These are phyloP conservation scores for Saturnispora ahearnii DNA, from an alignment of 805 yeast species.

Conservation along the genomic window DNA sequence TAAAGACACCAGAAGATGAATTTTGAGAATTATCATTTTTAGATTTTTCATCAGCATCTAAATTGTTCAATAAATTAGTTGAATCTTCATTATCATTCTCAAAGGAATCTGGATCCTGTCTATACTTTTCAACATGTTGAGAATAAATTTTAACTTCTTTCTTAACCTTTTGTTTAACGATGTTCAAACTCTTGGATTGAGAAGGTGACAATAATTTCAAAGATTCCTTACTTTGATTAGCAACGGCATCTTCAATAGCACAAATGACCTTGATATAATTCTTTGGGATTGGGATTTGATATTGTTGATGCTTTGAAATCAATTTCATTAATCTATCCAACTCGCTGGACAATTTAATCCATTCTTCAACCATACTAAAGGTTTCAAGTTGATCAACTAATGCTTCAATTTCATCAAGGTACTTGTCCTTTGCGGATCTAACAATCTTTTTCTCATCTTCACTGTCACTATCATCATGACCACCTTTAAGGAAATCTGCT, in stretches of 20 bases:
- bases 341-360: slow-evolving; percentile 66
- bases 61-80: not conserved
- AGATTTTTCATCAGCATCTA: slow-evolving; percentile 4
- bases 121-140: slow-evolving; percentile 47
- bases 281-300: slow-evolving; percentile 64
- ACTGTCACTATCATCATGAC: slow-evolving; percentile 28
- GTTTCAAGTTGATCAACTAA: slow-evolving; percentile 59
- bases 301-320: slow-evolving; percentile 64
- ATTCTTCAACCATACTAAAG: slow-evolving; percentile 62
- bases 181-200: slow-evolving; percentile 79
- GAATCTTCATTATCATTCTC: slow-evolving; percentile 24
- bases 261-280: slow-evolving; percentile 60
- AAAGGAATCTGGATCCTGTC: slow-evolving; percentile 66
- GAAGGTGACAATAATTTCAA: slow-evolving; percentile 68
- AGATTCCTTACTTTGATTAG: slow-evolving; percentile 38
- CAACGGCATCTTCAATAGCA: slow-evolving; percentile 61
- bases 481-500: slow-evolving; percentile 32
- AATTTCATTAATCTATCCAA: slow-evolving; percentile 70
- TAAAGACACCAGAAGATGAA: slow-evolving; percentile 46
- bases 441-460: slow-evolving; percentile 76
- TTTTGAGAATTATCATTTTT: slow-evolving; percentile 25
- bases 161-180: slow-evolving; percentile 79
- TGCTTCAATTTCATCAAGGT: slow-evolving; percentile 74
- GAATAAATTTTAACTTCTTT: slow-evolving; percentile 67
- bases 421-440: slow-evolving; percentile 87